These are phyloP conservation scores for Urostyla sp. DNA, from an alignment of 73 alveolate species.

Conservation along the genomic window DNA sequence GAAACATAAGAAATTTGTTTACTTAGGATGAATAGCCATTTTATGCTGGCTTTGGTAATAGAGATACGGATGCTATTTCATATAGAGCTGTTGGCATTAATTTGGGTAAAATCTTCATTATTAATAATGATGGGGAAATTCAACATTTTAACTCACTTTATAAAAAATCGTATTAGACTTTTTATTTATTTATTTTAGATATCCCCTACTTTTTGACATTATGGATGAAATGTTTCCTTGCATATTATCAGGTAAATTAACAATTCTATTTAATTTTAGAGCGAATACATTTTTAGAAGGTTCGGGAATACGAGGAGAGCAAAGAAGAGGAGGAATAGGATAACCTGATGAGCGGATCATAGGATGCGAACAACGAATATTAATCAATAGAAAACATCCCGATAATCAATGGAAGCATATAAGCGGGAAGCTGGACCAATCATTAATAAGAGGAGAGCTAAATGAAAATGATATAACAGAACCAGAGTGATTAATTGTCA, in stretches of 20 bases:
- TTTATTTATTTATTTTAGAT: neutral
- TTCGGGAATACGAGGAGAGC: no score
- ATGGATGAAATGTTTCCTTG: slow-evolving; percentile 72
- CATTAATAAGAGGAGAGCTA: no score
- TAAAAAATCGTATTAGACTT: slow-evolving; percentile 48
- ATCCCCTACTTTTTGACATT: slow-evolving; percentile 47
- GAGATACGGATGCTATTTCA: slow-evolving; percentile 98
- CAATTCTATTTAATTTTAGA: no score
- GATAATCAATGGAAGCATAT: no score
- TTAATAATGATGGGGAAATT: slow-evolving; percentile 80
- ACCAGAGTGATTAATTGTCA: no score
- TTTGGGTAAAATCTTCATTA: slow-evolving; percentile 84
- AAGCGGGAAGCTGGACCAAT: no score
- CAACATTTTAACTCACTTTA: slow-evolving; percentile 22
- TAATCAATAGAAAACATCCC: no score
- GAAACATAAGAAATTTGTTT: slow-evolving; percentile 87
- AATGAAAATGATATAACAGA: no score
- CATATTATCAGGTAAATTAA: neutral
- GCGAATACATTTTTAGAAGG: no score
- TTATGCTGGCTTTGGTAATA: slow-evolving; percentile 98
- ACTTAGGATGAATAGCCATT: slow-evolving; percentile 84
- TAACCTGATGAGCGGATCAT: no score
- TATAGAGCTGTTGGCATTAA: slow-evolving; percentile 90
- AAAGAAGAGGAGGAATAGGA: no score
- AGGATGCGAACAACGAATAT: no score